A percentile compares a stretch with the other conserved stretches of the same genome.
phyloP scores from a whole-genome alignment of 768 basidiomycete genomes.

The Cyathus striatus region DNA sequence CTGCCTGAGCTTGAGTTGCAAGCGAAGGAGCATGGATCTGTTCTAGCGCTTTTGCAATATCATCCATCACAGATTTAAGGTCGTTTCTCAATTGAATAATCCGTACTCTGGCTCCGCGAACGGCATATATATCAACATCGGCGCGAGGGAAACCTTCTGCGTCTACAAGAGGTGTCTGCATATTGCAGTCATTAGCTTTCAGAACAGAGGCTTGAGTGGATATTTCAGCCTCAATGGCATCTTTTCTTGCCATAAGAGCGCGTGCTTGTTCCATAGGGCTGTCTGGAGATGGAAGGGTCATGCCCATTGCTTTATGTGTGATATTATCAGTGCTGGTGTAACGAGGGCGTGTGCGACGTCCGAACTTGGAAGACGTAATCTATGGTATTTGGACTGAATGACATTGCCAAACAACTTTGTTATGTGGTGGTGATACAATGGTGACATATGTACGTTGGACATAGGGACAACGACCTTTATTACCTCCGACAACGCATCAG shows the following conservation, averaged over 20 bases:
- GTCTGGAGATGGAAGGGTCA: slow-evolving; percentile 37
- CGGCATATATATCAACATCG: slow-evolving; percentile 80
- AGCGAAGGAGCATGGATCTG: slow-evolving; percentile 52
- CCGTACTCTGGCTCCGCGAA: slow-evolving; percentile 67
- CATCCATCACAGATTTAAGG: slow-evolving; percentile 54
- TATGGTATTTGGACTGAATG: no score
- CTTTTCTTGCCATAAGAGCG: slow-evolving; percentile 62
- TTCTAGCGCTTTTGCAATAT: slow-evolving; percentile 66
- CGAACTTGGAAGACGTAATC: no score
- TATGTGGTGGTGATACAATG: no score
- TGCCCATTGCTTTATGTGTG: slow-evolving; percentile 30
- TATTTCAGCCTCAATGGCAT: slow-evolving; percentile 69
- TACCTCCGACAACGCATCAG: no score
- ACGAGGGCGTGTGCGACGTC: no score
- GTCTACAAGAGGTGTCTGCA: slow-evolving; percentile 78
- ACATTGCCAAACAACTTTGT: no score
- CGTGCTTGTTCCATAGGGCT: slow-evolving; percentile 54
- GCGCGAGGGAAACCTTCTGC: slow-evolving; percentile 84
- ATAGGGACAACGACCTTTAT: no score
- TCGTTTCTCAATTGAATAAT: slow-evolving; percentile 86
- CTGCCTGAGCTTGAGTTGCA: slow-evolving; percentile 14
- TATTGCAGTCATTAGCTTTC: slow-evolving; percentile 53
- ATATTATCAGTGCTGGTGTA: slow-evolving; percentile 5
- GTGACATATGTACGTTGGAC: no score
- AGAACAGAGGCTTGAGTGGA: slow-evolving; percentile 58